These are phyloP conservation scores for Eragrostis nindensis DNA, from an alignment of 176 grass and related monocot species.

Conservation along the genomic window DNA sequence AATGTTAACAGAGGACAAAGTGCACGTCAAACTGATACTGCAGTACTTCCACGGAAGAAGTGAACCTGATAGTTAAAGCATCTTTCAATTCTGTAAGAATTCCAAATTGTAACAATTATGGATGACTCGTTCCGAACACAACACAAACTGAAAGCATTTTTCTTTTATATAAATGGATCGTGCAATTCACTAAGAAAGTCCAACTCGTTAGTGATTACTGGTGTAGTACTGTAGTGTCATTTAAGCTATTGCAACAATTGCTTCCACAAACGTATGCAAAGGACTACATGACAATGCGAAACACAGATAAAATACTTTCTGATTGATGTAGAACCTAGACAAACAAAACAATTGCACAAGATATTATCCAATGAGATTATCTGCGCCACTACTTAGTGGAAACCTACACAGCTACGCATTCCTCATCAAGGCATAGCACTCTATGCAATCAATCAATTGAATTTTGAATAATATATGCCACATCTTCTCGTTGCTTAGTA, in stretches of 20 bases:
- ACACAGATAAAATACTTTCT: slow-evolving; percentile 4
- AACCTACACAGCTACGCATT: slow-evolving; percentile 12
- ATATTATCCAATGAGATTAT: slow-evolving; percentile 10
- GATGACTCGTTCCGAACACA: too few species aligned
- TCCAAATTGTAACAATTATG: background rate
- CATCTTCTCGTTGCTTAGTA: background rate
- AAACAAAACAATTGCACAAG: slow-evolving; percentile 21
- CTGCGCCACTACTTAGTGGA: background rate
- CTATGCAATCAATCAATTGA: slow-evolving; percentile 8
- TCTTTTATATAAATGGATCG: background rate
- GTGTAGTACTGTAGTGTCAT: background rate
- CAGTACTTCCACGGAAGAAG: slow-evolving; percentile 6
- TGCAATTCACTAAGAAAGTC: slow-evolving; percentile 15
- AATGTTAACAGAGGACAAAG: background rate
- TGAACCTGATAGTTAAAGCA: background rate
- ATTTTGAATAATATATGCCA: slow-evolving; percentile 13
- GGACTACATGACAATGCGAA: background rate
- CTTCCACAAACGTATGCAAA: background rate
- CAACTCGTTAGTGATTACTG: background rate
- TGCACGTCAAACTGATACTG: slow-evolving; percentile 2
- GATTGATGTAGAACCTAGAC: slow-evolving; percentile 7
- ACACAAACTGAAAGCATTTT: too few species aligned
- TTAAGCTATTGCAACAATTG: background rate
- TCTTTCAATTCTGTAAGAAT: background rate
- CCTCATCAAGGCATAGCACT: slow-evolving; percentile 26